A percentile compares a stretch with the other conserved stretches of the same genome.
phyloP scores from a whole-genome alignment of 2,329 filamentous ascomycete species.

The Alternaria angustiovoidea region DNA sequence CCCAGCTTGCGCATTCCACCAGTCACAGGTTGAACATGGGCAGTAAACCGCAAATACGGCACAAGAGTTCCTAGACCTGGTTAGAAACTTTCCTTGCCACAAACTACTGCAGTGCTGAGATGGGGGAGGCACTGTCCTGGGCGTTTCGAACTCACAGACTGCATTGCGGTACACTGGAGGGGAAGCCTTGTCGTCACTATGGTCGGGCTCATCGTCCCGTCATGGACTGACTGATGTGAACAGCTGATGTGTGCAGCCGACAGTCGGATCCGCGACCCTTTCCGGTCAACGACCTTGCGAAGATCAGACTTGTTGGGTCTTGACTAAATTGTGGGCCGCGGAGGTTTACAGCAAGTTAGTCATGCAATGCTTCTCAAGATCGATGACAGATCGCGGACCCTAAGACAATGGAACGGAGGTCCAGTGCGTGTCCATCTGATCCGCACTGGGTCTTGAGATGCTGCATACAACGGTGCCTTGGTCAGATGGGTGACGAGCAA shows the following conservation, averaged over 20 bases:
- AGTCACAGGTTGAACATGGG: conserved; percentile 5
- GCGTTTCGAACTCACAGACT: conserved; percentile 4
- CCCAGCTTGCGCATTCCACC: conserved; percentile 1
- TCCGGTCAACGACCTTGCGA: background rate
- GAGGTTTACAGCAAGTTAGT: background rate
- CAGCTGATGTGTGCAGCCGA: background rate
- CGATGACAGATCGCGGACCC: background rate
- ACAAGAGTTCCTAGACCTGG: background rate
- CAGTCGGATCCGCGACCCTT: background rate
- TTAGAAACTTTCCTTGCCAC: conserved; percentile 3
- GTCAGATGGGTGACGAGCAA: background rate
- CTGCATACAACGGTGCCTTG: background rate
- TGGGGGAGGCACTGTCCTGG: conserved; percentile 5
- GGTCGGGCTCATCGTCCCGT: conserved; percentile 5
- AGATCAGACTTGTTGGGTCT: conserved; percentile 4
- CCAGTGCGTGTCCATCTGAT: background rate
- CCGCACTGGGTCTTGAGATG: background rate
- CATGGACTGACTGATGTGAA: background rate
- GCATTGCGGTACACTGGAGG: background rate
- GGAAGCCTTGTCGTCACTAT: background rate
- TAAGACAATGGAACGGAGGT: background rate
- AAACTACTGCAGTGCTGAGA: conserved; percentile 7
- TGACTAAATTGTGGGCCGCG: background rate
- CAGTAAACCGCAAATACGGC: background rate
- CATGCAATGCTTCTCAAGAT: background rate